A percentile compares a stretch with the other conserved stretches of the same genome.
Evolutionary conservation across 2,329 filamentous ascomycete species (phyloP).

Genomic region (Ascochyta fabae): DNA sequence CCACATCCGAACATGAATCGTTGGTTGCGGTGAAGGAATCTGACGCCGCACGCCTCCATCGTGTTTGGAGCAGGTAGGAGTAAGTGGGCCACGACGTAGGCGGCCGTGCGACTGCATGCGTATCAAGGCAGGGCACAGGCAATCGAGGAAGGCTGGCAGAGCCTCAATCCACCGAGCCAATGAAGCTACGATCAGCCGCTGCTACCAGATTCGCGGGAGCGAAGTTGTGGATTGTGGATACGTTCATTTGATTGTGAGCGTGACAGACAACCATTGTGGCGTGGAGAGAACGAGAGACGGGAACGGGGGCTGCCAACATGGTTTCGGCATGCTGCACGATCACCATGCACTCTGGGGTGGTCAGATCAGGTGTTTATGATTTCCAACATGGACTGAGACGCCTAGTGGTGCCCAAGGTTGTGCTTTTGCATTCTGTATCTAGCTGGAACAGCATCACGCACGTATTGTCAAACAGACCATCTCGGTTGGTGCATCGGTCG

Average conservation of each 20-base stretch:
- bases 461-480: neutral
- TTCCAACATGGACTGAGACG: conserved; percentile 1
- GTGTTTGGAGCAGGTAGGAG: neutral
- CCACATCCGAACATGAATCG: neutral
- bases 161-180: conserved; percentile 10
- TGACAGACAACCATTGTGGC: conserved; percentile 1
- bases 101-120: neutral
- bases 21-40: neutral
- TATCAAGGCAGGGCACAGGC: neutral
- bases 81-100: neutral
- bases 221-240: neutral
- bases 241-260: neutral
- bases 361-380: neutral
- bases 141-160: conserved; percentile 6
- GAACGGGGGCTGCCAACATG: neutral
- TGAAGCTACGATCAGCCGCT: conserved; percentile 2
- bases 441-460: neutral
- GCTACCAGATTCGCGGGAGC: conserved; percentile 7
- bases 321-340: conserved; percentile 2
- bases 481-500: neutral
- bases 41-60: neutral
- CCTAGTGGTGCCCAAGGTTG: neutral
- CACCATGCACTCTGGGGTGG: neutral
- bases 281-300: neutral
- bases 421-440: neutral